Evolutionary conservation across 805 yeast genomes (phyloP).

Genomic region (Saccharomycopsis sp.): DNA sequence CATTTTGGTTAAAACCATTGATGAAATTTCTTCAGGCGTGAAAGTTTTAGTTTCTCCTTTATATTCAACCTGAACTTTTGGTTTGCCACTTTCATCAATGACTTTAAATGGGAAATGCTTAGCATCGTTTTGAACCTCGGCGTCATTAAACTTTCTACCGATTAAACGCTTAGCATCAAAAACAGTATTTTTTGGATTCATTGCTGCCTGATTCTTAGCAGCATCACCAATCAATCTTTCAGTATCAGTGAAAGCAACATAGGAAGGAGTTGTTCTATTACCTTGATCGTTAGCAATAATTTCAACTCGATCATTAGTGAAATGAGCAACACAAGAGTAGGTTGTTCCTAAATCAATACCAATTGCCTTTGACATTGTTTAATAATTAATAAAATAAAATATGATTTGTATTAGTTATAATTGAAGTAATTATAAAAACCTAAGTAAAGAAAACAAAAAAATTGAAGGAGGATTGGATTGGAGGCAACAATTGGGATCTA

Average conservation of each 20-base stretch:
- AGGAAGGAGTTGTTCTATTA: constrained; percentile 96
- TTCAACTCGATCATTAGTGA: constrained; percentile 81
- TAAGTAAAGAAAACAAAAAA: no score
- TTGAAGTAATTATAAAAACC: no score
- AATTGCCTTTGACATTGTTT: constrained; percentile 46
- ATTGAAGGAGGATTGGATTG: no score
- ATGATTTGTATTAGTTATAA: no score
- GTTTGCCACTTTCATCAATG: constrained; percentile 74
- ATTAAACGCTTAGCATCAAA: constrained; percentile 95
- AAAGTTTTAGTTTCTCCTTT: constrained; percentile 81
- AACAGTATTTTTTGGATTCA: constrained; percentile 90
- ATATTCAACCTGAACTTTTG: constrained; percentile 78
- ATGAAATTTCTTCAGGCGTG: constrained; percentile 92
- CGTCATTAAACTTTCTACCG: constrained; percentile 74
- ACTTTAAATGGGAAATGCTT: constrained; percentile 89
- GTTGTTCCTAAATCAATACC: constrained; percentile 97
- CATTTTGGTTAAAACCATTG: constrained; percentile 90
- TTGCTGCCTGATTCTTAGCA: constrained; percentile 97
- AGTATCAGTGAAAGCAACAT: constrained; percentile 91
- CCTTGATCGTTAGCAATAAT: constrained; percentile 97
- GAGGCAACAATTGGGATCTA: no score
- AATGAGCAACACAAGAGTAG: constrained; percentile 94
- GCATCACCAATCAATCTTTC: constrained; percentile 97
- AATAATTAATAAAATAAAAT: no score
- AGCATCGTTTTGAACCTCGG: constrained; percentile 69